These are phyloP conservation scores for Colletotrichum neosansevieriae DNA, from an alignment of 2,329 filamentous ascomycete genomes.

Conservation along the genomic window DNA sequence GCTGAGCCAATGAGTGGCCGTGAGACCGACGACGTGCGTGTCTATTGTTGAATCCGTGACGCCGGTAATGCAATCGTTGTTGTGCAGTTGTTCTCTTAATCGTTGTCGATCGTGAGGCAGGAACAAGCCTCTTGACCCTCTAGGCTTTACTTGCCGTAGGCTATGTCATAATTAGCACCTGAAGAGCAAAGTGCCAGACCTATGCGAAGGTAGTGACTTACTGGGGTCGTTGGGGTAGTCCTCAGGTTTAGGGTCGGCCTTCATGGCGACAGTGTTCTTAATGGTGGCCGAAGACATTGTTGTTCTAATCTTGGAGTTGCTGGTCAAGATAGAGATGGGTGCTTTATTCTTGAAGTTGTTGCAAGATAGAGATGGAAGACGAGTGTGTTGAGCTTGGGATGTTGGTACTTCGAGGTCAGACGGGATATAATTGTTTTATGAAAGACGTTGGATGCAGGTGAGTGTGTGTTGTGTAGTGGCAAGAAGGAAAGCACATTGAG, in stretches of 20 bases:
- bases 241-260: not conserved
- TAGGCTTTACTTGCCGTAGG: constrained; percentile 5
- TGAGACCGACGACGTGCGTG: constrained; percentile 25
- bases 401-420: too few species aligned
- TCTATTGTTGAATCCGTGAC: constrained; percentile 1
- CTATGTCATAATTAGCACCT: constrained; percentile 1
- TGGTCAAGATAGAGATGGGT: not conserved
- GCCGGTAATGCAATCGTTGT: constrained; percentile 11
- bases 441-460: not conserved
- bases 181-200: not conserved
- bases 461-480: not conserved
- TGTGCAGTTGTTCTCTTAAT: not conserved
- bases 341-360: not conserved
- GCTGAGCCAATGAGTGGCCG: constrained; percentile 27
- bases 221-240: constrained; percentile 22
- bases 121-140: not conserved
- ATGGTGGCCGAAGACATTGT: not conserved
- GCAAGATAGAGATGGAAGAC: not conserved
- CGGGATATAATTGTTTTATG: not conserved
- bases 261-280: not conserved
- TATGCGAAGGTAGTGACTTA: not conserved
- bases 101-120: not conserved
- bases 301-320: too few species aligned
- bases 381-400: too few species aligned
- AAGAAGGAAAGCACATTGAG: not conserved